Evolutionary conservation across 225 moss, liverwort and hornwort genomes (phyloP).

Genomic region (Polytrichum formosum): DNA sequence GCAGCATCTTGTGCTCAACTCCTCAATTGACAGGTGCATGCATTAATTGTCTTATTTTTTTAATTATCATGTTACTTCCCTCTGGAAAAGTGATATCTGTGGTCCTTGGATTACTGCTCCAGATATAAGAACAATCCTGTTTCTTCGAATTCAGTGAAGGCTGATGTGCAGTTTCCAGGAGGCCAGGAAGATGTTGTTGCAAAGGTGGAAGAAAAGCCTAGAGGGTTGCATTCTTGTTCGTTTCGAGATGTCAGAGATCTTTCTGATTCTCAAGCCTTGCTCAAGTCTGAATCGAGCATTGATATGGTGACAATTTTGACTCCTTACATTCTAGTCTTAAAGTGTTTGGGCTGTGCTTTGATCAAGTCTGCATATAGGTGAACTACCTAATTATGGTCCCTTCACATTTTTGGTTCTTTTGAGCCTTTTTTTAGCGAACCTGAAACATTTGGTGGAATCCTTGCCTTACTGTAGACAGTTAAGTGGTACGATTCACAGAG

Average conservation of each 20-base stretch:
- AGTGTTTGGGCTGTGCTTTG: background rate
- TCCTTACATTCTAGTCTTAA: too few species aligned
- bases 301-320: slow-evolving; percentile 38
- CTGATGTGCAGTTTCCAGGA: slow-evolving; percentile 23
- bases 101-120: background rate
- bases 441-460: too few species aligned
- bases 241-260: slow-evolving; percentile 63
- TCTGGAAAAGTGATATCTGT: too few species aligned
- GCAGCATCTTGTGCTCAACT: background rate
- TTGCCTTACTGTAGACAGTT: too few species aligned
- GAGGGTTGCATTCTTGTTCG: slow-evolving; percentile 34
- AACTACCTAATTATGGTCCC: too few species aligned
- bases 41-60: too few species aligned
- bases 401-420: too few species aligned
- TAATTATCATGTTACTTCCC: too few species aligned
- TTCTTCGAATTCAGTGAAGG: slow-evolving; percentile 22
- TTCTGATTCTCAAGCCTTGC: slow-evolving; percentile 40
- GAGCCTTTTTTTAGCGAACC: too few species aligned
- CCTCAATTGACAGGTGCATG: too few species aligned
- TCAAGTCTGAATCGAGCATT: slow-evolving; percentile 46
- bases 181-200: slow-evolving; percentile 26
- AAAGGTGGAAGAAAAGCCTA: slow-evolving; percentile 42
- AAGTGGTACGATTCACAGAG: too few species aligned
- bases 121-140: slow-evolving; percentile 35
- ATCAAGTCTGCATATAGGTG: background rate